Evolutionary conservation across 176 grass and related monocot species (phyloP), one percentile per base, ranked within the genome.

Genomic region (Carex cristatella): DNA sequence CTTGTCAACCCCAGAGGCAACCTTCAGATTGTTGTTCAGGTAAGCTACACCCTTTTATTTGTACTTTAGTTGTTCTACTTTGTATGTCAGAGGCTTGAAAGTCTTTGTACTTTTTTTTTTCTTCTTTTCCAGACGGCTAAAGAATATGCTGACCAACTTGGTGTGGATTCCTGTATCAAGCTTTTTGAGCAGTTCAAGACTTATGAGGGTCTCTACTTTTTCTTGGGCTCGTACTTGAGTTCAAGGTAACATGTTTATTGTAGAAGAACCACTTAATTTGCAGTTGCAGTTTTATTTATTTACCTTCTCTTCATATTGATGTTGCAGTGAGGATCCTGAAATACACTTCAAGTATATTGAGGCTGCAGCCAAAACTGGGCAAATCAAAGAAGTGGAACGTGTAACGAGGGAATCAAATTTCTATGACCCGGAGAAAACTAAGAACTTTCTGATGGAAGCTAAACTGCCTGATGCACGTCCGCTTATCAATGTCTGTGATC

Each of bases 181-280:
- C 83, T 98, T 23, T 98, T 98, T 85, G 95, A 98, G 81, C 95
- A 98, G 86, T 98, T 98, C 87, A 95, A 98, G 92, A 95, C 95
- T 80, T 98, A 93, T 13, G 95, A 98, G 88, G 95, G 95, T 69
- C 91, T 98, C 7, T 98, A 98, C 93, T 95, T 95, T 70, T 95
- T 98, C 89, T 89, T 98, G 89, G 95, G 95, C 74, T 91, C 93
- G 33, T 98, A 95, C 87, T 66, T 98, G 83, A 98, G 95, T 62
- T 98, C 95, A 81, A 98, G 91, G 95, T 98, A 94, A 2, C 82
- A 82, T 37, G 19, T 86, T 83, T 80, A 8, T 67, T 66, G 27
- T 44, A 83, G 64, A 14, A 62, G 65, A 73, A 72, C 66, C 48
- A 46, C 65, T 13, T 48, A 2, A 69, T 73, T 74, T 19, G 37